A percentile compares a stretch with the other conserved stretches of the same genome.
Evolutionary conservation across 2,329 filamentous ascomycete genomes (phyloP).

Genomic region (Harringtonia aguacate): DNA sequence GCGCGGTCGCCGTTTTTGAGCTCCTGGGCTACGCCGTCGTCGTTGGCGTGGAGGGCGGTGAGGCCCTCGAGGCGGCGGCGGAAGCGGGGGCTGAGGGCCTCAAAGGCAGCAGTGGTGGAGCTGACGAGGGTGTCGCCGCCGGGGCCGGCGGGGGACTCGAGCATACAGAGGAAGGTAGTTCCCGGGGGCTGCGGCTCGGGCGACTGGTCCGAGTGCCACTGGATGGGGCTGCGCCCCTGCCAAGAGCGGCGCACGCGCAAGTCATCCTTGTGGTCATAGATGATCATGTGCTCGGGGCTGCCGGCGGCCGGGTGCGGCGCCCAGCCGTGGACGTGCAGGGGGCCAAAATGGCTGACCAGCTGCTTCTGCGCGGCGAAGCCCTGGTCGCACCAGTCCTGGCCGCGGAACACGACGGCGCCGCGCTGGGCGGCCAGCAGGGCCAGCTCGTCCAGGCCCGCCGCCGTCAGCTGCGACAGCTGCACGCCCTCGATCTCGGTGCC

Average conservation of each 20-base stretch:
- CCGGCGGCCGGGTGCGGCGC: constrained; percentile 15
- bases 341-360: no score
- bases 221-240: constrained; percentile 14
- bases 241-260: constrained; percentile 15
- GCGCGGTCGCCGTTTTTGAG: constrained; percentile 14
- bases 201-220: constrained; percentile 16
- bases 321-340: constrained; percentile 15
- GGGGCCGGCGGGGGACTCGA: constrained; percentile 62
- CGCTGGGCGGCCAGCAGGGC: constrained; percentile 13
- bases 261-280: constrained; percentile 14
- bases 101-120: no score
- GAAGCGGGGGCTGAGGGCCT: constrained; percentile 69
- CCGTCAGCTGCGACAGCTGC: constrained; percentile 12
- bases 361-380: constrained; percentile 13
- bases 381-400: constrained; percentile 9
- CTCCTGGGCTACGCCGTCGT: constrained; percentile 13
- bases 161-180: constrained; percentile 78
- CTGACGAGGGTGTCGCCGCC: constrained; percentile 83
- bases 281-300: constrained; percentile 14
- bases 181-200: constrained; percentile 74
- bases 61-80: constrained; percentile 68
- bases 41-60: constrained; percentile 53
- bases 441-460: constrained; percentile 13
- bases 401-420: constrained; percentile 11
- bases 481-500: constrained; percentile 16